These are phyloP conservation scores for Hypoxylon crocopeplum DNA, from an alignment of 495 filamentous ascomycete genomes.

Conservation along the genomic window DNA sequence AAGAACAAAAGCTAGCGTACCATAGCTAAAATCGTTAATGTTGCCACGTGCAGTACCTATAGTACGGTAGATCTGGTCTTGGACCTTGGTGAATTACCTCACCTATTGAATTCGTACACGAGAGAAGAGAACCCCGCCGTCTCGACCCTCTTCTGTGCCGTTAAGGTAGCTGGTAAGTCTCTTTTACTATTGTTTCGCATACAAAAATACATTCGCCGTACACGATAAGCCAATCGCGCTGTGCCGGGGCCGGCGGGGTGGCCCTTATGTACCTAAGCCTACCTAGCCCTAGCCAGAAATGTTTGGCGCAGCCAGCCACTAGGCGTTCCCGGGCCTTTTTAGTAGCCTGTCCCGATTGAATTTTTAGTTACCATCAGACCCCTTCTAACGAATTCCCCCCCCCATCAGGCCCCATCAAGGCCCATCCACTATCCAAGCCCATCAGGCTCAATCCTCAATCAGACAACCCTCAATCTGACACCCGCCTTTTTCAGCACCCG, in stretches of 20 bases:
- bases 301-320: constrained; percentile 25
- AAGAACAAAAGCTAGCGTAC: too few species aligned
- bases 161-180: constrained; percentile 13
- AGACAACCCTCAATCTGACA: constrained; percentile 32
- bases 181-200: neutral
- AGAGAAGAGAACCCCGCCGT: constrained; percentile 30
- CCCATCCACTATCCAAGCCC: neutral
- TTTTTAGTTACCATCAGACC: constrained; percentile 28
- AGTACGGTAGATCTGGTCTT: constrained; percentile 32
- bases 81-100: constrained; percentile 35
- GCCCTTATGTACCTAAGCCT: too few species aligned
- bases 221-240: too few species aligned
- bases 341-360: constrained; percentile 34
- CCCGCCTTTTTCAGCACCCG: constrained; percentile 34
- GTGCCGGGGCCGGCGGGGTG: constrained; percentile 25
- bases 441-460: constrained; percentile 31
- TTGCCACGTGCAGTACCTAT: constrained; percentile 29
- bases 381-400: constrained; percentile 12
- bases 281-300: constrained; percentile 13
- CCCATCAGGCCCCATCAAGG: neutral
- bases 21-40: constrained; percentile 1
- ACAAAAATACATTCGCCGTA: neutral
- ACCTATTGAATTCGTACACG: constrained; percentile 39
- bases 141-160: constrained; percentile 13
- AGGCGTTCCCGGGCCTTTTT: constrained; percentile 36